Percentiles rank a stretch among this genome's conserved stretches.
These are phyloP conservation scores for Penicillium fuscoglaucum DNA, from an alignment of 2,329 filamentous ascomycete genomes.

Conservation along the genomic window DNA sequence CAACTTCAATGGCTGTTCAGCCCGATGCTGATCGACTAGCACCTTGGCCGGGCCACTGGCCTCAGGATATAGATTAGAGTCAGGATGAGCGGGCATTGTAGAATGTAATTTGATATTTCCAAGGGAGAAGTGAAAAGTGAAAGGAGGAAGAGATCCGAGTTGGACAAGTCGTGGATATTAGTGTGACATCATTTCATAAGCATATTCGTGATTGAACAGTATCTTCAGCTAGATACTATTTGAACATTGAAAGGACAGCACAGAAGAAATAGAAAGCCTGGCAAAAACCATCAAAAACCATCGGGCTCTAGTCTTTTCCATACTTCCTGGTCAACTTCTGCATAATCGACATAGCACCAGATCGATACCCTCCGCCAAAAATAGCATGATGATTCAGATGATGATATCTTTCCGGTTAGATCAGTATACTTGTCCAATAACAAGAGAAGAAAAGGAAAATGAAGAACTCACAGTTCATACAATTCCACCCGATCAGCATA, in stretches of 20 bases:
- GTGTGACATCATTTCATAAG: neutral
- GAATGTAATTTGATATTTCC: neutral
- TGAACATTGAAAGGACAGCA: neutral
- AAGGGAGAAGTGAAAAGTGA: neutral
- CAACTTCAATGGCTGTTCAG: slow-evolving; percentile 54
- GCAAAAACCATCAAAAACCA: too few species aligned
- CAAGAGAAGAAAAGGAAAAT: neutral
- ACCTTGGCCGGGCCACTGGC: slow-evolving; percentile 48
- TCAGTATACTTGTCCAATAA: slow-evolving; percentile 11
- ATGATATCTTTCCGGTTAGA: slow-evolving; percentile 65
- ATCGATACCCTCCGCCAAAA: slow-evolving; percentile 77
- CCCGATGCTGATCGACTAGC: slow-evolving; percentile 35
- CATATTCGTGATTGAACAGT: neutral
- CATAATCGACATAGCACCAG: slow-evolving; percentile 79
- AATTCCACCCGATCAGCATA: slow-evolving; percentile 79
- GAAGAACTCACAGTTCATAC: slow-evolving; percentile 72
- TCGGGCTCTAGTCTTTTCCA: slow-evolving; percentile 35
- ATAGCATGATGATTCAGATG: slow-evolving; percentile 85
- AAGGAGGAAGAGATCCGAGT: neutral
- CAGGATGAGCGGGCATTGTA: slow-evolving; percentile 36
- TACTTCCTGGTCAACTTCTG: slow-evolving; percentile 71
- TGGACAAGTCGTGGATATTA: neutral
- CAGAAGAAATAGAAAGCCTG: neutral
- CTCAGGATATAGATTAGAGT: slow-evolving; percentile 47
- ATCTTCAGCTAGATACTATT: neutral